phyloP scores from a whole-genome alignment of 768 basidiomycete species.

The Lactarius hengduanensis region DNA sequence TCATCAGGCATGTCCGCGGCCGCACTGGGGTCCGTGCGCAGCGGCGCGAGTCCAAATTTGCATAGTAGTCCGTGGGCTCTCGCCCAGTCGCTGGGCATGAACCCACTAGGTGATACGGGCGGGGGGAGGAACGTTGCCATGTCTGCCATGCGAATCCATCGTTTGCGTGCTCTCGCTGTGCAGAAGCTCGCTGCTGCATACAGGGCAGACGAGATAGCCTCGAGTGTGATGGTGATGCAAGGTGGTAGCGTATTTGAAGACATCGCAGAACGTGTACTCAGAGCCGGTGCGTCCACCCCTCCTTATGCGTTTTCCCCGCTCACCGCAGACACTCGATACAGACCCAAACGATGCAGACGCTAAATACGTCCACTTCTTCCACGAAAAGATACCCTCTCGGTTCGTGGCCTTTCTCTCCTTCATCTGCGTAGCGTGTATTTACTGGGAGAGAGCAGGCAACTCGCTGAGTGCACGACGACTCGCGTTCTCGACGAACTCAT shows the following conservation, averaged over 20 bases:
- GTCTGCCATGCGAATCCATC: slow-evolving; percentile 82
- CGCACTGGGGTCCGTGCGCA: slow-evolving; percentile 66
- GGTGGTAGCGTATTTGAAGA: slow-evolving; percentile 91
- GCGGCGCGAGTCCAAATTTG: slow-evolving; percentile 37
- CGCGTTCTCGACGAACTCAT: slow-evolving; percentile 80
- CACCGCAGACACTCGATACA: slow-evolving; percentile 32
- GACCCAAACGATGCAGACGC: slow-evolving; percentile 79
- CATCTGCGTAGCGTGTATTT: slow-evolving; percentile 22
- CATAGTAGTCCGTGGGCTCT: slow-evolving; percentile 57
- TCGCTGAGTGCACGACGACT: slow-evolving; percentile 81
- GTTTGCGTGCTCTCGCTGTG: slow-evolving; percentile 77
- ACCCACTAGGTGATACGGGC: slow-evolving; percentile 49
- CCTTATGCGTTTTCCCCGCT: not conserved
- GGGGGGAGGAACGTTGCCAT: slow-evolving; percentile 75
- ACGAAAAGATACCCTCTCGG: slow-evolving; percentile 94
- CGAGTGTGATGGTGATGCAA: slow-evolving; percentile 94
- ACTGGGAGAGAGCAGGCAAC: slow-evolving; percentile 53
- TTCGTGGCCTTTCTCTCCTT: slow-evolving; percentile 38
- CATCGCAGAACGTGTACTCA: slow-evolving; percentile 84
- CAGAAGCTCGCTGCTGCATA: slow-evolving; percentile 87
- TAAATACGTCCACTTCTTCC: slow-evolving; percentile 90
- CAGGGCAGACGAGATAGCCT: slow-evolving; percentile 84
- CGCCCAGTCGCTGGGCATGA: slow-evolving; percentile 63
- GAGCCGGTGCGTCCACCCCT: slow-evolving; percentile 46
- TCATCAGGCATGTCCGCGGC: slow-evolving; percentile 79